Evolutionary conservation across 148 eudicot species (phyloP).

Genomic region (Heliamphora exappendiculata): DNA sequence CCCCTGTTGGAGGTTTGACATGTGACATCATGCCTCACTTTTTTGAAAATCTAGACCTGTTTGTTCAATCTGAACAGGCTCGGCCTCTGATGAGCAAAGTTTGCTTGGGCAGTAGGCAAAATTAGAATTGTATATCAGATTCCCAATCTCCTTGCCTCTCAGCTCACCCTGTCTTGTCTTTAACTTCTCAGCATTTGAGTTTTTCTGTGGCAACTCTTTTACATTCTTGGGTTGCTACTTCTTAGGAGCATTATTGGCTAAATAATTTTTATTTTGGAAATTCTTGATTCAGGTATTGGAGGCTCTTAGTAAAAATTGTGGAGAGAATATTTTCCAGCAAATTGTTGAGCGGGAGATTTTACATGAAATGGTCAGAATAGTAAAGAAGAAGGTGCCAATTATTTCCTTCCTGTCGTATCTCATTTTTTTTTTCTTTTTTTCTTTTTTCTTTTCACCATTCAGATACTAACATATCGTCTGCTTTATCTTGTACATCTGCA

Average conservation of each 20-base stretch:
- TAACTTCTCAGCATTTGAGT: slow-evolving; percentile 6
- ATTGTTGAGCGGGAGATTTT: slow-evolving; percentile 86
- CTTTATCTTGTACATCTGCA: slow-evolving; percentile 27
- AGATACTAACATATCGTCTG: slow-evolving; percentile 7
- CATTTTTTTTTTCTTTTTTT: background rate
- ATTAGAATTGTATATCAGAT: background rate
- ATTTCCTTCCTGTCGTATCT: background rate
- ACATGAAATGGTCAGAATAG: slow-evolving; percentile 94
- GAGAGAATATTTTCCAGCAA: slow-evolving; percentile 64
- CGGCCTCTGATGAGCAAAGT: background rate
- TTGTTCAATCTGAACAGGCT: no score
- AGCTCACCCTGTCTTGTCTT: no score
- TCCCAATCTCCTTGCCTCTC: background rate
- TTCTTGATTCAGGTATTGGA: slow-evolving; percentile 63
- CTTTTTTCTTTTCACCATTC: no score
- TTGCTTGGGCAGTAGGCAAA: no score
- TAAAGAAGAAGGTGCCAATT: slow-evolving; percentile 70
- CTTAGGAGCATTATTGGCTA: background rate
- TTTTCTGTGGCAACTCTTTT: background rate
- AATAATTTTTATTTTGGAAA: background rate
- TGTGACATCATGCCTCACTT: background rate
- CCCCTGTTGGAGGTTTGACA: background rate
- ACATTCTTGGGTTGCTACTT: background rate
- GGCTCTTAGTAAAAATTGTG: slow-evolving; percentile 90
- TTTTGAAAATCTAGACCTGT: background rate